Conservation (phyloP, 495 filamentous ascomycete species). For the Pyronema omphalodes region DNA sequence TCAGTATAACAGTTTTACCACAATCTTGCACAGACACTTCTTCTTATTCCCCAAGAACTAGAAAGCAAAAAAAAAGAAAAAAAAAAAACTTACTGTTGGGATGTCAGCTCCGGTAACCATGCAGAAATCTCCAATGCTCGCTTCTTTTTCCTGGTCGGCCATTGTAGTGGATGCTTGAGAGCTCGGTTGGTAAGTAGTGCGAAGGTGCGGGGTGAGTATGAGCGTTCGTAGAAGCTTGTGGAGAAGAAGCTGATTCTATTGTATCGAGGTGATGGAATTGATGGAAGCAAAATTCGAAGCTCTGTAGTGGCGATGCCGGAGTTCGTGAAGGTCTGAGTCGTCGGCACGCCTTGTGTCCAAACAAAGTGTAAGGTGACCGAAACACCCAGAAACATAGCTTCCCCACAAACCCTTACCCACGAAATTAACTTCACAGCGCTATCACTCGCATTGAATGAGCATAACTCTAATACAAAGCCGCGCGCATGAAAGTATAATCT, state of each 20-base stretch:
- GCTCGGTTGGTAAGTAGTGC: conserved; percentile 3
- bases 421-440: too few species aligned
- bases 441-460: too few species aligned
- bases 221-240: background rate
- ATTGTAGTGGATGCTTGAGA: conserved; percentile 23
- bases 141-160: conserved; percentile 44
- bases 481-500: too few species aligned
- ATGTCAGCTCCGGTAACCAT: conserved; percentile 46
- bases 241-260: background rate
- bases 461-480: too few species aligned
- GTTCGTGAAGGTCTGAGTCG: too few species aligned
- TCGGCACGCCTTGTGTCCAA: too few species aligned
- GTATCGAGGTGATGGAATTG: too few species aligned
- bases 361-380: too few species aligned
- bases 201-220: conserved; percentile 8
- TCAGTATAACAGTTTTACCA: background rate
- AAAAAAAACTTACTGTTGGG: conserved; percentile 34
- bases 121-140: conserved; percentile 54
- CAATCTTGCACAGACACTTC: background rate
- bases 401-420: too few species aligned
- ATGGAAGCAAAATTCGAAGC: too few species aligned
- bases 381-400: too few species aligned
- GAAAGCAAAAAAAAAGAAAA: conserved; percentile 4
- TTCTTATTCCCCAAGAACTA: conserved; percentile 4
- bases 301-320: too few species aligned